Evolutionary conservation across 495 filamentous ascomycete species (phyloP), one percentile per base, ranked within the genome.

Genomic region (Friedmanniomyces simplex): DNA sequence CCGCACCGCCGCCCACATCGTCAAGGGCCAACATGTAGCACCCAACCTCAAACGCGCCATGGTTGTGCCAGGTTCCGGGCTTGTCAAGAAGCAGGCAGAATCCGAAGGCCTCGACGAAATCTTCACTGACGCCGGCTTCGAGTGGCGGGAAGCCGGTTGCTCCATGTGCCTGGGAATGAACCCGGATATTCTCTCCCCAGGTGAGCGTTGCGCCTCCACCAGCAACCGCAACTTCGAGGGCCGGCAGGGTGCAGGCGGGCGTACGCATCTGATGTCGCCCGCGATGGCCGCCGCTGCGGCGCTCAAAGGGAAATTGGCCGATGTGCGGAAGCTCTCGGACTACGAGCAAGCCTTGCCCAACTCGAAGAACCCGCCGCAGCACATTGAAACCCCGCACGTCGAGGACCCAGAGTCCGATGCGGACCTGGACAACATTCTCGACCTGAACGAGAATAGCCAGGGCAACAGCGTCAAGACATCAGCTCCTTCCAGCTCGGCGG

Each of bases 101-200:
- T 70, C 79, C 0, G 93, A 98, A 70, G 90, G 91, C 51, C 83
- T 98, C 0, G 88, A 97, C 73, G 87, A 87, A 75, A 85, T 95
- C 62, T 98, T 98, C 70, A 68, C 74, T 20, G 88, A 95, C 43
- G 89, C 93, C 51, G 93, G 93, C 8, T 97, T 96, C 55, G 93
- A 98, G 69, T 97, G 91, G 91, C 80, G 93, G 57, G 93, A 98
- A 77, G 93, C 93, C 57, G 93, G 93, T 45, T 98, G 93, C 77
- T 91, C 86, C 52, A 98, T 98, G 93, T 98, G 93, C 65, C 80
- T 98, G 28, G 93, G 93, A 70, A 98, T 98, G 93, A 98, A 98
- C 76, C 90, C 93, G 0, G 93, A 98, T 71, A 96, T 98, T 63
- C 80, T 97, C n/a, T 82, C 88, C 1, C 93, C 93, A 45, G 80